These are phyloP conservation scores for Paracorniculantispora psalliotae DNA, from an alignment of 2,329 filamentous ascomycete genomes.

Conservation along the genomic window DNA sequence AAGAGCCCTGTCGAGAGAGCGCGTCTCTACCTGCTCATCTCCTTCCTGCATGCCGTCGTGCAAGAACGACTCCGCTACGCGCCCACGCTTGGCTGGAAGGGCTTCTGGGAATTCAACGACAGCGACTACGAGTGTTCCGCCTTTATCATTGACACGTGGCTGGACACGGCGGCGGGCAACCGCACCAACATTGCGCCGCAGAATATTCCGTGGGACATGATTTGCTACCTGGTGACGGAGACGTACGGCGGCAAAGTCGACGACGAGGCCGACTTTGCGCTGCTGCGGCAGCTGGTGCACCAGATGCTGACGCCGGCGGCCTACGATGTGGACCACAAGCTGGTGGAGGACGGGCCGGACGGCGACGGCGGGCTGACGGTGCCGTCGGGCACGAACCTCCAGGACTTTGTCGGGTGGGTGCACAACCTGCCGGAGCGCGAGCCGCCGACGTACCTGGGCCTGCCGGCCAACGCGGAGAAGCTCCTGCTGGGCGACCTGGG, in stretches of 20 bases:
- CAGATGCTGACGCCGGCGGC: conserved; percentile 79
- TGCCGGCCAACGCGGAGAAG: conserved; percentile 96
- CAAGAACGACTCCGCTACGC: conserved; percentile 94
- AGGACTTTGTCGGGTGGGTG: conserved; percentile 88
- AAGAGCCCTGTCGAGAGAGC: conserved; percentile 88
- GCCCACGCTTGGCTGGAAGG: conserved; percentile 92
- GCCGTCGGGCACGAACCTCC: conserved; percentile 73
- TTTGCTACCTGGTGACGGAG: conserved; percentile 83
- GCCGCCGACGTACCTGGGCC: conserved; percentile 87
- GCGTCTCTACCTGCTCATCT: conserved; percentile 83
- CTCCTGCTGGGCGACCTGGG: conserved; percentile 85
- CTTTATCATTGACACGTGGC: conserved; percentile 93
- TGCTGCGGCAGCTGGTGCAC: conserved; percentile 68
- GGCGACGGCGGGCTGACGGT: conserved; percentile 64
- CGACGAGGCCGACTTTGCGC: conserved; percentile 75
- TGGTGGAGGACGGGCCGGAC: conserved; percentile 65
- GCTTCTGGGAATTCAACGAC: conserved; percentile 99
- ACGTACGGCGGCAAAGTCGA: conserved; percentile 99
- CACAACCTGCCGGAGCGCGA: conserved; percentile 89
- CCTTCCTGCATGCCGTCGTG: conserved; percentile 91
- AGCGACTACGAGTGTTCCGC: conserved; percentile 98
- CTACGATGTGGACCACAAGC: conserved; percentile 87
- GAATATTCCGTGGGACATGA: conserved; percentile 95
- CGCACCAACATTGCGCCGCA: conserved; percentile 89
- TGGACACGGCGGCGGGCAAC: conserved; percentile 74